Base-by-base conservation (phyloP, 345 rosid genomes). In the Gossypium anomalum region DNA sequence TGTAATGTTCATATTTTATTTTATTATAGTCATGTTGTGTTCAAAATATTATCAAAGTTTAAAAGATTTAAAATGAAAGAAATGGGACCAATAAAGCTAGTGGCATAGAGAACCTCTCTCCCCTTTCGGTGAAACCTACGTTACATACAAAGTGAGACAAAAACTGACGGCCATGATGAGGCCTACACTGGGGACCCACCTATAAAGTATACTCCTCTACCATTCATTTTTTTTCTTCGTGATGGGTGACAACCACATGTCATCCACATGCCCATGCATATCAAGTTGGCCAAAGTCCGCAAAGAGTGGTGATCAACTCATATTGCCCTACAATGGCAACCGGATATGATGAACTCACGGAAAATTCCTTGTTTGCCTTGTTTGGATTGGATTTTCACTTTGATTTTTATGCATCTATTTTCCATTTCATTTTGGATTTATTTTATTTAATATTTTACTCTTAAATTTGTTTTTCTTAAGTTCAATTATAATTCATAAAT, bases 111-210 rank as follows among this genome's bases (percentile, higher is more conserved):
- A 20, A 23, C 44, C 78, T 55, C 41, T 76, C 81, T 12, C 74
- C 80, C n/a, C 77, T 70, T 19, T 71, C 78, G 58, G 34, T 76
- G 86, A 83, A 79, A 80, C 88, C 78, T 79, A 76, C 88, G 2
- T 81, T 63, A 77, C 88, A 79, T 79, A 1, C 75, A 9, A 72
- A 73, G 69, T 74, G 55, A 73, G 82, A 83, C 85, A 81, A 81
- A 70, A 70, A 38, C 68, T 43, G 62, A 44, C 55, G 84, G 77
- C 57, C 57, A 70, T 19, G 83, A 70, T 78, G 75, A 76, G 60
- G 59, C 49, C 74, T n/a, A 2, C 19, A 56, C 47, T 0, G 0
- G 60, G 81, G 79, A 45, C 79, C 80, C 68, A 25, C 20, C 73
- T 15, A 43, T 25, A 52, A 25, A 41, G 67, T 22, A 34, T 29